Percentiles rank a stretch among this genome's conserved stretches.
phyloP scores from a whole-genome alignment of 73 alveolate genomes.

The Stentor roeselii region DNA sequence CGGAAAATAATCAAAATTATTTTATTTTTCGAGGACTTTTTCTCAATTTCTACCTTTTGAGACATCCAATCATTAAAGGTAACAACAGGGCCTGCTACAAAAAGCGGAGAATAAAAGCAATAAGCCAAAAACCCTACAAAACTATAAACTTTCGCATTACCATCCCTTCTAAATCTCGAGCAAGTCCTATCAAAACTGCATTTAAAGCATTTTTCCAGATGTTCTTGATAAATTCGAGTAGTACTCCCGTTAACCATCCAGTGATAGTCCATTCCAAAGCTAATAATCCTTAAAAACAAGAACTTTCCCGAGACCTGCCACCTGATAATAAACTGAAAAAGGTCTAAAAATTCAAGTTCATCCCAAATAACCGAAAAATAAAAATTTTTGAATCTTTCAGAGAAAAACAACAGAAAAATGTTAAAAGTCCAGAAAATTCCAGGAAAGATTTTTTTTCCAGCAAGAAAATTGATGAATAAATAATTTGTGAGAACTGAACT shows the following conservation, averaged over 20 bases:
- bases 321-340: not conserved
- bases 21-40: not conserved
- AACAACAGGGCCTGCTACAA: conserved; percentile 42
- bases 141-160: conserved; percentile 28
- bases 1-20: not conserved
- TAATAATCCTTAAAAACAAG: not conserved
- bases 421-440: not conserved
- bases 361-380: not conserved
- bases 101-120: conserved; percentile 39
- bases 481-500: not conserved
- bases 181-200: not conserved
- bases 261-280: not conserved
- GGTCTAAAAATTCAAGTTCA: not conserved
- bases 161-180: not conserved
- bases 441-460: conserved; percentile 4
- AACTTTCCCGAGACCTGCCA: not conserved
- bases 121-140: conserved; percentile 63
- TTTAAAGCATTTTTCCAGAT: not conserved
- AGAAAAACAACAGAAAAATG: not conserved
- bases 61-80: conserved; percentile 39
- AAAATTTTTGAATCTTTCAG: not conserved
- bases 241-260: not conserved
- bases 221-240: not conserved
- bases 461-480: not conserved
- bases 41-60: conserved; percentile 26